These are phyloP conservation scores for Mycena galericulata DNA, from an alignment of 768 basidiomycete genomes.

Conservation along the genomic window DNA sequence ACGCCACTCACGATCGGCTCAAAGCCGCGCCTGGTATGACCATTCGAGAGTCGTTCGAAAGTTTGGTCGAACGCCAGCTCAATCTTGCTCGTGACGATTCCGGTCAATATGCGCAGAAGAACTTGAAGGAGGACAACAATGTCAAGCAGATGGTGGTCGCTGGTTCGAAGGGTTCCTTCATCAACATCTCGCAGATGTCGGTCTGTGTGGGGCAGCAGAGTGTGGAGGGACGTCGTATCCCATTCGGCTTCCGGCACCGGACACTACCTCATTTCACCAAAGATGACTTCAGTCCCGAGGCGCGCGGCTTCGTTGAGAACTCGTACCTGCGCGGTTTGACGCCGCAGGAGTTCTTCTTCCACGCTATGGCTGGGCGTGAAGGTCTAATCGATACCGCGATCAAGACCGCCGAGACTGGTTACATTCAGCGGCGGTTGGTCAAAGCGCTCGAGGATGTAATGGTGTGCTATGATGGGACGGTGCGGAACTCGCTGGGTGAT, in stretches of 20 bases:
- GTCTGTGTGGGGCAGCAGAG: conserved; percentile 99
- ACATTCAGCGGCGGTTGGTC: conserved; percentile 97
- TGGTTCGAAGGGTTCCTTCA: conserved; percentile 98
- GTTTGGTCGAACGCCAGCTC: conserved; percentile 88
- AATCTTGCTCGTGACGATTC: conserved; percentile 96
- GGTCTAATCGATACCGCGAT: conserved; percentile 99
- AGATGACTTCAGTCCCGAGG: conserved; percentile 98
- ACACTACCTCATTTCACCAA: conserved; percentile 98
- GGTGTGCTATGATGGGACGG: conserved; percentile 98
- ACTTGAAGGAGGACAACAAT: conserved; percentile 98
- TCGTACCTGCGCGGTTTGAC: conserved; percentile 97
- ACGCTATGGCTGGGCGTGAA: conserved; percentile 99
- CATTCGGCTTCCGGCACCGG: conserved; percentile 97
- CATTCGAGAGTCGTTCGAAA: conserved; percentile 98
- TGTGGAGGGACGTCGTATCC: conserved; percentile 98
- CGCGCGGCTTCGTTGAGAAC: conserved; percentile 98
- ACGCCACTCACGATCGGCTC: conserved; percentile 87
- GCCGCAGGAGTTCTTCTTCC: conserved; percentile 99
- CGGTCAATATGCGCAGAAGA: conserved; percentile 96
- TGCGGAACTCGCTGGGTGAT: conserved; percentile 96
- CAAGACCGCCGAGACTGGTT: conserved; percentile 99
- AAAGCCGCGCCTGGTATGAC: conserved; percentile 98
- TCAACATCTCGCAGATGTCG: conserved; percentile 99
- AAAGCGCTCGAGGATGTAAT: conserved; percentile 98
- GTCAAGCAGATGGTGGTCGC: conserved; percentile 99